Evolutionary conservation across 139 green algal genomes (phyloP), one percentile per base, ranked within the genome.

Genomic region (Micromonas pusilla): DNA sequence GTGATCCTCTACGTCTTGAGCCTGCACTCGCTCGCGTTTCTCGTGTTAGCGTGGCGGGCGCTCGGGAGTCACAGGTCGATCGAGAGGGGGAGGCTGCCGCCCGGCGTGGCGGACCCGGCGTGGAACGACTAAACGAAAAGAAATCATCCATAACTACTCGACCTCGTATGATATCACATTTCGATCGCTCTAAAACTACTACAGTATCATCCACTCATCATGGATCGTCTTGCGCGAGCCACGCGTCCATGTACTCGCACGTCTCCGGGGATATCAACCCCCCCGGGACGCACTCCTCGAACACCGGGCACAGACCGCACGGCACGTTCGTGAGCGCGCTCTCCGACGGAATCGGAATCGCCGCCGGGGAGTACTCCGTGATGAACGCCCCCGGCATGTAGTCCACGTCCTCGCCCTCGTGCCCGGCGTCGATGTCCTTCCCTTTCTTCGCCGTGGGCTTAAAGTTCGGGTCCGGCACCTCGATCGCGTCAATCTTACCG

Each of bases 271-370:
- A 92, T 53, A 97, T 89, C 20, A 83, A 57, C 4, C 91, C 91
- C 2, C 84, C 91, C 9, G 91, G 86, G 0, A 57, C 54, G 81
- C 93, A 97, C 64, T 97, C 87, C 25, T 83, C 53, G 34, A 91
- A 85, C 33, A 97, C 84, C 19, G 93, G 92, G 83, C 93, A 97
- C 25, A 93, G 81, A 23, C 93, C 93, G 76, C 93, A 97, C 2
- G 93, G 93, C 31, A 93, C 81, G 62, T 76, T 79, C 25, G 89
- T 93, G 60, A 96, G 84, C 3, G 90, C 63, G 0, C 19, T 60
- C 79, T 91, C 28, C 70, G 77, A 26, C 81, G 73, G 0, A 86
- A 60, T 33, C 31, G 89, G 21, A 88, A 70, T 4, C 21, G 31
- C 33, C 0, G 66, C 31, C 30, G 9, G n/a, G 9, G 19, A 16